Conservation (phyloP, 2,329 filamentous ascomycete species). For the Sordariomycetes sp. region DNA sequence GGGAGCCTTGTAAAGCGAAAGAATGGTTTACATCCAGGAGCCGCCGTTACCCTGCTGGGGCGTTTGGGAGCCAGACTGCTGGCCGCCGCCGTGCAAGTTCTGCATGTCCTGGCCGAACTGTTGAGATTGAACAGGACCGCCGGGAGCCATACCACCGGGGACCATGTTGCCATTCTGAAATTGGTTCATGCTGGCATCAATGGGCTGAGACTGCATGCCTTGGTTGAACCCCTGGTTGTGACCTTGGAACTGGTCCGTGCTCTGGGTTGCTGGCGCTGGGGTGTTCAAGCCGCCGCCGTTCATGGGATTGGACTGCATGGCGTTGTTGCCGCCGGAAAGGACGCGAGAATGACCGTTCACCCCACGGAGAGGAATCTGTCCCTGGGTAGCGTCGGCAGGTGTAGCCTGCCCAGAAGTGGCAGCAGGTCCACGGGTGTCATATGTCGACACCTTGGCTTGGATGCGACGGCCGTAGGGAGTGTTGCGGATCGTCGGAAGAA, state of each 20-base stretch:
- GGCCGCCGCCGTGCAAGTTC: neutral
- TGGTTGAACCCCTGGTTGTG: too few species aligned
- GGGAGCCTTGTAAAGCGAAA: constrained; percentile 13
- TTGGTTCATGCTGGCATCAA: constrained; percentile 14
- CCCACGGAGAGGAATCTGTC: constrained; percentile 42
- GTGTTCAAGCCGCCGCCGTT: constrained; percentile 10
- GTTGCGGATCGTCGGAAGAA: constrained; percentile 74
- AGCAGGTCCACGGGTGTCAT: constrained; percentile 38
- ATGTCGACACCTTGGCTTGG: constrained; percentile 70
- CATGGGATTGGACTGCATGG: constrained; percentile 20
- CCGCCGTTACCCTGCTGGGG: constrained; percentile 11
- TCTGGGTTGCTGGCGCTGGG: constrained; percentile 7
- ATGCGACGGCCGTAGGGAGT: constrained; percentile 94
- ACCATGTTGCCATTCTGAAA: constrained; percentile 1
- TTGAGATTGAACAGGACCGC: neutral
- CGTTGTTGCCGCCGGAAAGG: constrained; percentile 27
- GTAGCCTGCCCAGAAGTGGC: constrained; percentile 39
- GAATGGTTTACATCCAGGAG: constrained; percentile 27
- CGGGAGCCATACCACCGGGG: too few species aligned
- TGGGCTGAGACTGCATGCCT: too few species aligned
- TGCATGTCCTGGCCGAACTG: too few species aligned
- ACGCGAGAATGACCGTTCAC: constrained; percentile 29
- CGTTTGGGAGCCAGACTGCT: neutral
- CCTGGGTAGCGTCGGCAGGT: constrained; percentile 41
- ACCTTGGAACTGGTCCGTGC: constrained; percentile 22